Base-by-base conservation (phyloP, 2,329 filamentous ascomycete species). In the Diaporthe citriasiana region DNA sequence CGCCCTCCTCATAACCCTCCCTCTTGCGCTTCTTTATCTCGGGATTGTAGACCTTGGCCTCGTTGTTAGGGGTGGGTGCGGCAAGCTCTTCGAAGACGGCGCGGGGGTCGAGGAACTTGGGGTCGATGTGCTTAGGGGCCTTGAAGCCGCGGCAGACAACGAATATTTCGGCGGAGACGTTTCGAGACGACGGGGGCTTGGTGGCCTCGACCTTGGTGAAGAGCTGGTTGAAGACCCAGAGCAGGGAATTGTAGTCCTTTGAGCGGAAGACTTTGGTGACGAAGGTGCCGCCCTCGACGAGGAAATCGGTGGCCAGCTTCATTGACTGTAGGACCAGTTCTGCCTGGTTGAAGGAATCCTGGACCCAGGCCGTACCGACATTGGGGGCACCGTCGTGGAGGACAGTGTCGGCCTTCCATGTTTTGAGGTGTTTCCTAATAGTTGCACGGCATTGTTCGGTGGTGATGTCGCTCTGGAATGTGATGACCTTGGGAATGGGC, bases 181-280 rank as follows among this genome's bases (percentile, higher is more conserved):
- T 98, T 87, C 97, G 90, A 12, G 95, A 98, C 0, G 95, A 97
- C 0, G 97, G 97, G 4, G 97, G 97, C 84, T 99, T 99, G 7
- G 97, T 99, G 65, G 97, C 96, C 82, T 99, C 96, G 76, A 99
- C 97, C 78, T 97, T 97, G 63, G 89, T 89, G 86, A 99, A 99
- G 0, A 99, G 89, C 83, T 99, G 97, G 82, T 98, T 98, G 87
- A 98, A 95, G 45, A 98, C 95, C 97, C 97, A 99, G 65, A 98
- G 89, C 59, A 99, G 85, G 74, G 95, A 93, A 82, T 98, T 98
- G 87, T 98, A 98, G 82, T 99, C 96, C 82, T 98, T 98, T 45
- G 94, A 97, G 76, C 97, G 88, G 87, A 99, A 99, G 56, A 99
- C 94, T 85, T 99, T 99, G 72, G 96, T 98, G 57, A 98, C 95